Conservation (phyloP, 2,329 filamentous ascomycete species). For the Didymellaceae sp. region DNA sequence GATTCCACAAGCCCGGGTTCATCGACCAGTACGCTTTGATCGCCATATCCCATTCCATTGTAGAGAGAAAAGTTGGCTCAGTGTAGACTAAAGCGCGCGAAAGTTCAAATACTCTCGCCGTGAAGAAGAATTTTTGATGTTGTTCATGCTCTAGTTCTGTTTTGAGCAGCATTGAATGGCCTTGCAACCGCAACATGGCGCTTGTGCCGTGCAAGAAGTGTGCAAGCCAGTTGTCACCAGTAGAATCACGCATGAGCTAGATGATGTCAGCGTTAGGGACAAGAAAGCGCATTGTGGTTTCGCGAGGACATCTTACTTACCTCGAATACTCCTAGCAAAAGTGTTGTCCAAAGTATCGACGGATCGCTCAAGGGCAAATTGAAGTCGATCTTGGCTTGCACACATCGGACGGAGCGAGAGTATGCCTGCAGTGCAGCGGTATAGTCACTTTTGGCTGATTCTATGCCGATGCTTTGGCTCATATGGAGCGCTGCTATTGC, state of each 20-base stretch:
- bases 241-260: slow-evolving; percentile 37
- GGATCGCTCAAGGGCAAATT: slow-evolving; percentile 20
- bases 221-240: slow-evolving; percentile 35
- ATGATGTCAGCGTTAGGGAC: background rate
- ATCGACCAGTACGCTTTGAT: slow-evolving; percentile 25
- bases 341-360: slow-evolving; percentile 35
- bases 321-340: slow-evolving; percentile 36
- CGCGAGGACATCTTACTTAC: slow-evolving; percentile 12
- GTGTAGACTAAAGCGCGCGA: slow-evolving; percentile 35
- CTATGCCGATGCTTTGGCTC: background rate
- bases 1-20: slow-evolving; percentile 23
- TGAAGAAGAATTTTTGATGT: slow-evolving; percentile 33
- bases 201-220: slow-evolving; percentile 40
- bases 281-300: too few species aligned
- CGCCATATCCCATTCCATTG: slow-evolving; percentile 26
- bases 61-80: slow-evolving; percentile 29
- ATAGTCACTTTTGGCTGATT: background rate
- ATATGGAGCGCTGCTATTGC: slow-evolving; percentile 28
- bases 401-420: slow-evolving; percentile 20
- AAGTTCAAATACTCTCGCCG: slow-evolving; percentile 38
- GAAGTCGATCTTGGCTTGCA: slow-evolving; percentile 21
- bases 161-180: slow-evolving; percentile 17
- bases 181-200: slow-evolving; percentile 31
- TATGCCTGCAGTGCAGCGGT: slow-evolving; percentile 28
- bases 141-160: slow-evolving; percentile 6